A percentile compares a stretch with the other conserved stretches of the same genome.
Evolutionary conservation across 768 basidiomycete genomes (phyloP).

Genomic region (Butyriboletus loyo): DNA sequence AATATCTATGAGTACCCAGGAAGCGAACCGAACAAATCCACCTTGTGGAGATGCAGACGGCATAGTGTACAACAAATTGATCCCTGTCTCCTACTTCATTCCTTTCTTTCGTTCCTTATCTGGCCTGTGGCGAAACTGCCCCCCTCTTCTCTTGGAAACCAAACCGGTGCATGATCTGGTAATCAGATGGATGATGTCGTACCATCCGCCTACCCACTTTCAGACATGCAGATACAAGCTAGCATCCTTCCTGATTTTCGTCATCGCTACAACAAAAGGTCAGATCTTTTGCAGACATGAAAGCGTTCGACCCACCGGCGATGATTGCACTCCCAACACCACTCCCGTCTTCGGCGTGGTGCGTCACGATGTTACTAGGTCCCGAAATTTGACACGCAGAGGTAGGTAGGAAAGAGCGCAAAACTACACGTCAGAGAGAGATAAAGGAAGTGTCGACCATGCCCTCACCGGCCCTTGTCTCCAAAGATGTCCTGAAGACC

Average conservation of each 20-base stretch:
- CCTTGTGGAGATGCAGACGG: background rate
- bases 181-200: background rate
- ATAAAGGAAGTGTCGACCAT: background rate
- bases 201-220: slow-evolving; percentile 2
- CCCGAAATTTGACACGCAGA: slow-evolving; percentile 64
- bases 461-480: slow-evolving; percentile 82
- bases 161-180: background rate
- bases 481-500: slow-evolving; percentile 94
- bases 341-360: slow-evolving; percentile 53
- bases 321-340: slow-evolving; percentile 98
- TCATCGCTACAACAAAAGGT: slow-evolving; percentile 65
- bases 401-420: slow-evolving; percentile 26
- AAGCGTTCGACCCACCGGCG: slow-evolving; percentile 51
- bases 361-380: slow-evolving; percentile 41
- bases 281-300: background rate
- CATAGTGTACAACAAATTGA: slow-evolving; percentile 16
- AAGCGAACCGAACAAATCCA: background rate
- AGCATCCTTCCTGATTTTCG: slow-evolving; percentile 71
- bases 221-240: slow-evolving; percentile 55
- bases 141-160: background rate
- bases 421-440: background rate
- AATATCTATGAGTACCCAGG: no score
- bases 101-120: background rate
- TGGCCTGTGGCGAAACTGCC: slow-evolving; percentile 1
- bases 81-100: background rate